Evolutionary conservation across 768 basidiomycete species (phyloP).

Genomic region (Lactarius akahatsu): DNA sequence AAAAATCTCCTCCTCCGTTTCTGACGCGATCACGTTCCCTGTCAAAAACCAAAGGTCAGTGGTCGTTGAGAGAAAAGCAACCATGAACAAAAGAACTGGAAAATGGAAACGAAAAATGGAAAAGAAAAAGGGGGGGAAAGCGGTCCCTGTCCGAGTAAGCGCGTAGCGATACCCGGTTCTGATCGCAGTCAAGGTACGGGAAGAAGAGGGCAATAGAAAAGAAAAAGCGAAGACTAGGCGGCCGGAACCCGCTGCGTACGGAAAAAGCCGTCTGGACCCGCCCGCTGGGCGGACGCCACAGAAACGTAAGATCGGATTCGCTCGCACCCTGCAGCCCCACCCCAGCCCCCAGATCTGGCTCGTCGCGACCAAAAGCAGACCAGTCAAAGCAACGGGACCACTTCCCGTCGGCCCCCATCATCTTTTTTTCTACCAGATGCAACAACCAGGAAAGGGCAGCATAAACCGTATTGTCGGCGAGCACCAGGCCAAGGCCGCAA

Average conservation of each 20-base stretch:
- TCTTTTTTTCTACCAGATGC: not conserved
- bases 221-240: constrained; percentile 20
- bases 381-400: not conserved
- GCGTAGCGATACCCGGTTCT: constrained; percentile 18
- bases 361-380: not conserved
- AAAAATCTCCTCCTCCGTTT: constrained; percentile 88
- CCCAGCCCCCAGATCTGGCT: constrained; percentile 10
- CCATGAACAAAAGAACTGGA: not conserved
- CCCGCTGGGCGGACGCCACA: constrained; percentile 8
- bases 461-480: not conserved
- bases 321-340: not conserved
- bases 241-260: constrained; percentile 15
- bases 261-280: constrained; percentile 19
- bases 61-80: not conserved
- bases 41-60: constrained; percentile 8
- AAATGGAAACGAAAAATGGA: not conserved
- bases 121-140: constrained; percentile 10
- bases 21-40: constrained; percentile 74
- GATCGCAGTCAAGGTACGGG: constrained; percentile 26
- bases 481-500: not conserved
- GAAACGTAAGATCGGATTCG: constrained; percentile 21
- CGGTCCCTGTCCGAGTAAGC: constrained; percentile 19
- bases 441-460: not conserved
- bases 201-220: constrained; percentile 11
- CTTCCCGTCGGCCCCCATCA: not conserved